Evolutionary conservation across 1,139 yeast species (phyloP), one percentile per base, ranked within the genome.

Genomic region (Taiozyma sp.): DNA sequence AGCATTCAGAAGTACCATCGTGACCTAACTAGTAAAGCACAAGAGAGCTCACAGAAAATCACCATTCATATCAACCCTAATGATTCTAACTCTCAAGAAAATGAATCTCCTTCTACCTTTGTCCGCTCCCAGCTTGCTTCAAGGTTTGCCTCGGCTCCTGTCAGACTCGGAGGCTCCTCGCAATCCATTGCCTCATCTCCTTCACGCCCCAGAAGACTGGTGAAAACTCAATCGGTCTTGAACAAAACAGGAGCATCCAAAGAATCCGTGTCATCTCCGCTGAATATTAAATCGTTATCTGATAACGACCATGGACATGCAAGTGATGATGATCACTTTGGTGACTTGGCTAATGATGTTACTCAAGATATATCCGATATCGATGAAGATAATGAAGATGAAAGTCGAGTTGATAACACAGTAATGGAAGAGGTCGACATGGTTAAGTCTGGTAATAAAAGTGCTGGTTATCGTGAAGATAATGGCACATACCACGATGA

Each of bases 301-400:
- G 6, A n/a, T 32, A n/a, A 19, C 9, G 16, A 32, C n/a, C 36
- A n/a, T 14, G 36, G 36, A 32, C 8, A n/a, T 32, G 10, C 36
- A 14, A n/a, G 36, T 19, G 41, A 38, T 19, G 41, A 22, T 10
- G 41, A 38, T 19, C 24, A 28, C 7, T 43, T 29, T 6, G 45
- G 44, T 43, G 45, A 30, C 7, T n/a, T 53, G 27, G 47, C 49
- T 19, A 53, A 34, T 2, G 55, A 61, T 41, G 44, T 62, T 2
- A 60, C 65, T 4, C 64, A 62, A 40, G 65, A 62, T 0, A 30
- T 62, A 2, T 58, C 64, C 4, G 65, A 62, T 46, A 57, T 62
- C 44, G 65, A 62, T 46, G 63, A 57, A 19, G 41, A 38, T 4
- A 38, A 38, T 38, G 41, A 38, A 19, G 41, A 38, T 43, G 61